phyloP scores from a whole-genome alignment of 2,329 filamentous ascomycete genomes.

The Verticillium alfalfae region DNA sequence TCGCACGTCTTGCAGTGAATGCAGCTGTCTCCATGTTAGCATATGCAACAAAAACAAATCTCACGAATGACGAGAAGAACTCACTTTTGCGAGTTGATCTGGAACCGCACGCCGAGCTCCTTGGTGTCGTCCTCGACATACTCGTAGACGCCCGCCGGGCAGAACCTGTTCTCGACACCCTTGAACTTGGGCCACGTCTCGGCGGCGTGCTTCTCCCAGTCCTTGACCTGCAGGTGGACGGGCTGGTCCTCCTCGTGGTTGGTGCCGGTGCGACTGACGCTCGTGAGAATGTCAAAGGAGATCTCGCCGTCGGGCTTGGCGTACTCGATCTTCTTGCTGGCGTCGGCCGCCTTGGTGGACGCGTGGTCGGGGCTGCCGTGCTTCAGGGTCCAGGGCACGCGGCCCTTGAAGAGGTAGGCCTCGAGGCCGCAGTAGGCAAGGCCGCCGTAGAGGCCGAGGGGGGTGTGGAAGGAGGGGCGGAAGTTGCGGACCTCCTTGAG shows the following conservation, averaged over 20 bases:
- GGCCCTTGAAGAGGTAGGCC: constrained; percentile 80
- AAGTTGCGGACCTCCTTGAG: constrained; percentile 95
- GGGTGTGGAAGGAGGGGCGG: constrained; percentile 86
- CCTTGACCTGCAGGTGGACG: constrained; percentile 87
- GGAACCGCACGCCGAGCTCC: constrained; percentile 84
- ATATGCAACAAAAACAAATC: constrained; percentile 1
- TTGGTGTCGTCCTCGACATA: constrained; percentile 91
- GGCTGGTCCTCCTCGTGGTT: constrained; percentile 99
- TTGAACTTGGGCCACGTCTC: constrained; percentile 82
- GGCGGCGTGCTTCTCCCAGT: constrained; percentile 87
- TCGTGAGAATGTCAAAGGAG: constrained; percentile 93
- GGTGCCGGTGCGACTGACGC: constrained; percentile 89
- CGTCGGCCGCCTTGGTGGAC: constrained; percentile 72
- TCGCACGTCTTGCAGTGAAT: constrained; percentile 99
- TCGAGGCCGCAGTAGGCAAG: constrained; percentile 91
- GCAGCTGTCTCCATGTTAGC: constrained; percentile 56
- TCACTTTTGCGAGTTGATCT: constrained; percentile 97
- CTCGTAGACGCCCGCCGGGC: constrained; percentile 94
- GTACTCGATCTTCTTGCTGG: constrained; percentile 87
- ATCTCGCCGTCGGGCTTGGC: constrained; percentile 94
- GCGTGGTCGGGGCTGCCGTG: constrained; percentile 74
- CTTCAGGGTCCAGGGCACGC: constrained; percentile 84
- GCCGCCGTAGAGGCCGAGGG: constrained; percentile 83
- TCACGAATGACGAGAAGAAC: constrained; percentile 27
- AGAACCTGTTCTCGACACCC: constrained; percentile 94